Evolutionary conservation across 1,284 basidiomycete species (phyloP).

Genomic region (Stygiomarasmius scandens): DNA sequence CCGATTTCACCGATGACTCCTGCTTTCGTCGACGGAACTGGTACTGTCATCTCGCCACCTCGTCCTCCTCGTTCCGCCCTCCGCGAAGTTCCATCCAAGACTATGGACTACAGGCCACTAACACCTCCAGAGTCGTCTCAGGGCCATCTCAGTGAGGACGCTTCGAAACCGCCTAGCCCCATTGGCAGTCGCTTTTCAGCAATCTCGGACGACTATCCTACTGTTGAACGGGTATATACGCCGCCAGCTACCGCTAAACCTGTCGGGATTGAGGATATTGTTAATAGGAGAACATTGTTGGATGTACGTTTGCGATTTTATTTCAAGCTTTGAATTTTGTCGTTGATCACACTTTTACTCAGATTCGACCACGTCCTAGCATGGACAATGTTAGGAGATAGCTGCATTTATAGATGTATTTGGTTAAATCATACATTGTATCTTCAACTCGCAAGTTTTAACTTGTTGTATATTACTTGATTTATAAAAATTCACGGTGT

Average conservation of each 20-base stretch:
- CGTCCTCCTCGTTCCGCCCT: slow-evolving; percentile 44
- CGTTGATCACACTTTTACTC: slow-evolving; percentile 2
- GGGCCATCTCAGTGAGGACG: slow-evolving; percentile 24
- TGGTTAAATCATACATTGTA: too few species aligned
- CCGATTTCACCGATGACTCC: not conserved
- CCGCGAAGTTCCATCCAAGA: slow-evolving; percentile 32
- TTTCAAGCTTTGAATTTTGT: too few species aligned
- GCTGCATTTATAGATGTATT: too few species aligned
- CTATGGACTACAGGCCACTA: slow-evolving; percentile 28
- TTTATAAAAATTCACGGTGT: too few species aligned
- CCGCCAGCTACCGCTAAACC: slow-evolving; percentile 13
- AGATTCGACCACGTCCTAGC: slow-evolving; percentile 34
- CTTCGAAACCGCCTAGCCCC: slow-evolving; percentile 26
- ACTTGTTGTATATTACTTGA: not conserved
- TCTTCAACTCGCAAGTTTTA: not conserved
- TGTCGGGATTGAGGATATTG: slow-evolving; percentile 24
- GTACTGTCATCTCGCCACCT: slow-evolving; percentile 33
- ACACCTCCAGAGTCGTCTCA: slow-evolving; percentile 47
- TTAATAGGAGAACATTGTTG: slow-evolving; percentile 39
- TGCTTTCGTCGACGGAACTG: slow-evolving; percentile 10
- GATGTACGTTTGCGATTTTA: slow-evolving; percentile 43
- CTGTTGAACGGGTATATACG: not conserved
- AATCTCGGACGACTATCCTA: not conserved
- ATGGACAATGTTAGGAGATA: slow-evolving; percentile 13
- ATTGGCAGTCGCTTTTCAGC: slow-evolving; percentile 8